Conservation (phyloP, 1,139 yeast genomes). For the Kodamaea arcana region DNA sequence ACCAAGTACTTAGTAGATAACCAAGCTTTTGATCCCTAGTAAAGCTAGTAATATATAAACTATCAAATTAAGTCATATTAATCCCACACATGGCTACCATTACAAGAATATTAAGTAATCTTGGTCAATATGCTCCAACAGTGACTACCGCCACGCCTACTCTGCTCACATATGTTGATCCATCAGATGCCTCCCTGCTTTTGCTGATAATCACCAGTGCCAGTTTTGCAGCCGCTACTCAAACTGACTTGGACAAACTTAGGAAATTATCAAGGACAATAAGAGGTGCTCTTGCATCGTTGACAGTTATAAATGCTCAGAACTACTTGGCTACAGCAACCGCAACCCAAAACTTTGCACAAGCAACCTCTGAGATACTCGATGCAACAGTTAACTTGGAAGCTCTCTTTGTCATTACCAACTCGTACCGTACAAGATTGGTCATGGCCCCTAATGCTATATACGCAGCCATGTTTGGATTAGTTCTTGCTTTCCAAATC, state of each 20-base stretch:
- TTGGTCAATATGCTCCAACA: constrained; percentile 10
- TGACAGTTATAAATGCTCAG: constrained; percentile 25
- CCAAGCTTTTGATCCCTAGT: no score
- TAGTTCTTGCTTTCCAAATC: constrained; percentile 19
- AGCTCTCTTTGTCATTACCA: constrained; percentile 23
- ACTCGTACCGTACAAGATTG: constrained; percentile 20
- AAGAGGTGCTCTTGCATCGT: constrained; percentile 35
- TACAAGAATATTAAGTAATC: not conserved
- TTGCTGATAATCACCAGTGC: constrained; percentile 8
- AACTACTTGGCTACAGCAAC: constrained; percentile 27
- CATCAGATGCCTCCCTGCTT: constrained; percentile 12
- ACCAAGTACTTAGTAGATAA: no score
- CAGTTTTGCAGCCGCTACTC: constrained; percentile 25
- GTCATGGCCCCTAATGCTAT: constrained; percentile 28
- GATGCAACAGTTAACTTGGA: constrained; percentile 29
- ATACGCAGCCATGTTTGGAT: constrained; percentile 22
- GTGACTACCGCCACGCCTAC: constrained; percentile 14
- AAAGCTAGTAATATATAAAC: no score
- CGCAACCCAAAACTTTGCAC: constrained; percentile 13
- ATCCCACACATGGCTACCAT: not conserved
- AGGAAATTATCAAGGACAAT: constrained; percentile 18
- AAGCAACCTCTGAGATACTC: constrained; percentile 17
- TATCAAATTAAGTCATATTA: no score
- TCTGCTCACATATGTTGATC: constrained; percentile 13
- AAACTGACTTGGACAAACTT: constrained; percentile 22